A percentile compares a stretch with the other conserved stretches of the same genome.
phyloP scores from a whole-genome alignment of 2,329 filamentous ascomycete species.

The Annulohypoxylon truncatum region DNA sequence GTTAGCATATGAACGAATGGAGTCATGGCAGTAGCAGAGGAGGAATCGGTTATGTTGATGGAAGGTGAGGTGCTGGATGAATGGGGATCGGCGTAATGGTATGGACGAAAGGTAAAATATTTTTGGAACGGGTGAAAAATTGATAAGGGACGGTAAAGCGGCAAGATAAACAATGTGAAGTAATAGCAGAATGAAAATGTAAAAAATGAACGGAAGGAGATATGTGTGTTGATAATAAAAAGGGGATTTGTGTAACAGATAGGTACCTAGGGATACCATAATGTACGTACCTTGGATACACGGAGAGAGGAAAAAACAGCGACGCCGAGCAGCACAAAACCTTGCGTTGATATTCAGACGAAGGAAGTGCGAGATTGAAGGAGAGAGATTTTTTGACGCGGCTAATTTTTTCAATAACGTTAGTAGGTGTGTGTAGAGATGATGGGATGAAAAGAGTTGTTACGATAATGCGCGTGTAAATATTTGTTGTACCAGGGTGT shows the following conservation, averaged over 20 bases:
- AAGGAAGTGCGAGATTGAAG: too few species aligned
- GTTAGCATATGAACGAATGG: constrained; percentile 9
- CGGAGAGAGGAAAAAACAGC: neutral
- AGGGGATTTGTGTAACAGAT: neutral
- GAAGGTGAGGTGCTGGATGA: neutral
- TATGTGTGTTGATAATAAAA: neutral
- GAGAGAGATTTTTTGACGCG: too few species aligned
- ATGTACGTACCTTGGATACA: neutral
- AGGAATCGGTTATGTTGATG: neutral
- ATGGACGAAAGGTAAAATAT: neutral
- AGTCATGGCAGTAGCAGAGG: constrained; percentile 7
- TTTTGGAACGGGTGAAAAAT: neutral
- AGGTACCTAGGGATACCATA: neutral
- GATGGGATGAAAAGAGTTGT: neutral
- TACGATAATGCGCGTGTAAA: neutral
- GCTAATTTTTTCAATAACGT: neutral
- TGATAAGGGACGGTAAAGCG: neutral
- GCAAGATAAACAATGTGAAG: neutral
- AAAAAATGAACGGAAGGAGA: neutral
- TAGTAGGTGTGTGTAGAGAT: neutral
- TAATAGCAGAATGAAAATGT: neutral
- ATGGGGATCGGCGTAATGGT: neutral
- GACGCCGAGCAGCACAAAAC: neutral
- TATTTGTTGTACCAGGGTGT: too few species aligned
- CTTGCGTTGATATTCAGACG: neutral